Evolutionary conservation across 768 basidiomycete genomes (phyloP).

Genomic region (Mycena olivaceomarginata): DNA sequence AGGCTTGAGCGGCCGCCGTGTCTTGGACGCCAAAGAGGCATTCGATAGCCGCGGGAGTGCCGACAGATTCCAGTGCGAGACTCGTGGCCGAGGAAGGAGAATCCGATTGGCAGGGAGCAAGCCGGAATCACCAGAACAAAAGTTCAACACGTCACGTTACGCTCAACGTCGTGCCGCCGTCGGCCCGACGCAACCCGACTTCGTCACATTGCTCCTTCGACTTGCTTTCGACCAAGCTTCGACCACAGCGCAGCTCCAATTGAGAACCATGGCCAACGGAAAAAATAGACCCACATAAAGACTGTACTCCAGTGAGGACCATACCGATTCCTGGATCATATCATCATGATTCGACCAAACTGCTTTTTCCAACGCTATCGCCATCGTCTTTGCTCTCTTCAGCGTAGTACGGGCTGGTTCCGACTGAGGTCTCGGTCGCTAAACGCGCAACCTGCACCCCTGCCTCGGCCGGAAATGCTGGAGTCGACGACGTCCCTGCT

Average conservation of each 20-base stretch:
- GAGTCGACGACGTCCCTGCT: slow-evolving; percentile 54
- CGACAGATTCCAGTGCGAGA: not conserved
- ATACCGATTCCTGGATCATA: not conserved
- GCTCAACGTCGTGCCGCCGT: not conserved
- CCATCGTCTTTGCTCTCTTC: not conserved
- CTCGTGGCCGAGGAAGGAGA: not conserved
- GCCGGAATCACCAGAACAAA: too few relatives aligned
- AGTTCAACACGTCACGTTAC: not conserved
- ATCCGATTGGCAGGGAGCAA: not conserved
- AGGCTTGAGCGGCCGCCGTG: too few relatives aligned
- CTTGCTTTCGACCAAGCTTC: too few relatives aligned
- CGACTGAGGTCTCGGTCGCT: slow-evolving; percentile 35
- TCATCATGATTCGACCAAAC: not conserved
- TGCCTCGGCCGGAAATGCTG: slow-evolving; percentile 47
- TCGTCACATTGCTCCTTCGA: not conserved
- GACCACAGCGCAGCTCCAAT: not conserved
- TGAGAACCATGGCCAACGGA: slow-evolving; percentile 2
- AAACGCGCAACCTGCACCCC: slow-evolving; percentile 55
- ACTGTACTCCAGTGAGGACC: too few relatives aligned
- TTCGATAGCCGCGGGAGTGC: not conserved
- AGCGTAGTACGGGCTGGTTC: slow-evolving; percentile 33
- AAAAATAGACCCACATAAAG: not conserved
- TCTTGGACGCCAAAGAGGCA: not conserved
- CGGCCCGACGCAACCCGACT: not conserved
- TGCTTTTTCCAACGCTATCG: not conserved